Evolutionary conservation across 2,329 filamentous ascomycete species (phyloP), one percentile per base, ranked within the genome.

Genomic region (Ceratocystis eucalypticola): DNA sequence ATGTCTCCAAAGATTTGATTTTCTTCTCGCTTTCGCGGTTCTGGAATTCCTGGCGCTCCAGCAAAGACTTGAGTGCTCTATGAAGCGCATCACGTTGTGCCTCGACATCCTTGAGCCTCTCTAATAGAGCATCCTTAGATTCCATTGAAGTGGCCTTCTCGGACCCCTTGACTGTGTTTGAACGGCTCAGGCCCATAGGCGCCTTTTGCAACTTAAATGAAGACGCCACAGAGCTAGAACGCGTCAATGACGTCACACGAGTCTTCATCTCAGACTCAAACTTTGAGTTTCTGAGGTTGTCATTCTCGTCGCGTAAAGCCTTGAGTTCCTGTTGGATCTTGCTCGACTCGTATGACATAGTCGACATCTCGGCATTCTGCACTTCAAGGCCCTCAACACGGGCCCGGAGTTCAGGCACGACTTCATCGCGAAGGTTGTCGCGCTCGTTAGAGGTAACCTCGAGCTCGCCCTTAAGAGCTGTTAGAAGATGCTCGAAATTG

Each of bases 11-110:
- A 62, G 86, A 79, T 62, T 81, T 84, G 70, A 96, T 88, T 69
- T 85, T 89, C 77, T 95, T 96, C 70, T 87, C 81, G 70, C 92
- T 91, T 70, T 96, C 88, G 57, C 86, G 86, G 70, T 88, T 89
- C 75, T 96, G 90, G 73, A 88, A 82, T 69, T 93, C 88, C 70
- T 96, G 91, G 64, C 94, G 86, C 69, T 92, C 86, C 12, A 97
- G 83, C 17, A 99, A 80, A 68, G 85, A 90, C 77, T 89, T 92
- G 65, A 99, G 79, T 5, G 94, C 91, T 68, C 84, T 85, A 77
- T 97, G 94, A 5, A 99, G 80, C 0, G 93, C 92, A 75, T 99
- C 93, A 61, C 94, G 85, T 77, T 99, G 94, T 55, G 90, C 86
- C 76, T 97, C 93, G 10, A 96, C 87, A 70, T 97, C 93, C 75